Evolutionary conservation across 2,329 filamentous ascomycete species (phyloP).

Genomic region (Thelonectria discophora): DNA sequence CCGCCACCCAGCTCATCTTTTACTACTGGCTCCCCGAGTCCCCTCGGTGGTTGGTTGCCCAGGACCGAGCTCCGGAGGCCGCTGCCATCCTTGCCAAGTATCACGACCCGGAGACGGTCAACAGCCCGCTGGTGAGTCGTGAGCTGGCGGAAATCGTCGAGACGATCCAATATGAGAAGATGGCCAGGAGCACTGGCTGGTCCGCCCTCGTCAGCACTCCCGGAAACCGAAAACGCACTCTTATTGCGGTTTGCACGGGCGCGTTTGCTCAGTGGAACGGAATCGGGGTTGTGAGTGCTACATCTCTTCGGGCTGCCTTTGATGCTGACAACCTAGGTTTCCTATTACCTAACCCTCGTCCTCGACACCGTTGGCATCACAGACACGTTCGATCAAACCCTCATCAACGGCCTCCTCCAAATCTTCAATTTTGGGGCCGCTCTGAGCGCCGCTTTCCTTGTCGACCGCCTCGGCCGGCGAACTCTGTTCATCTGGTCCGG

Average conservation of each 20-base stretch:
- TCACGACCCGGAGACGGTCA: slow-evolving; percentile 51
- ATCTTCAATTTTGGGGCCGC: slow-evolving; percentile 52
- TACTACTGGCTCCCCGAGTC: slow-evolving; percentile 57
- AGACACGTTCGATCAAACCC: slow-evolving; percentile 48
- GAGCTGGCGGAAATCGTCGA: slow-evolving; percentile 53
- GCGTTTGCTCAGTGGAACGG: slow-evolving; percentile 46
- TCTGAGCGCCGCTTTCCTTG: slow-evolving; percentile 48
- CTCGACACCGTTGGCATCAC: slow-evolving; percentile 52
- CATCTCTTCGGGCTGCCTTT: neutral
- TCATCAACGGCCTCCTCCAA: slow-evolving; percentile 54
- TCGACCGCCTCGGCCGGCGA: slow-evolving; percentile 55
- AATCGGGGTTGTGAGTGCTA: slow-evolving; percentile 36
- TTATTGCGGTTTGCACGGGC: slow-evolving; percentile 39
- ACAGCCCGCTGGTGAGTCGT: slow-evolving; percentile 50
- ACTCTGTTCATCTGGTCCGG: slow-evolving; percentile 51
- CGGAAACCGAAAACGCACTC: slow-evolving; percentile 46
- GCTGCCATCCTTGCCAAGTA: slow-evolving; percentile 54
- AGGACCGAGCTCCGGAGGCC: slow-evolving; percentile 60
- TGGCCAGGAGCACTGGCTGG: slow-evolving; percentile 46
- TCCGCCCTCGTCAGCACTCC: slow-evolving; percentile 45
- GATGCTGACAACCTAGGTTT: slow-evolving; percentile 28
- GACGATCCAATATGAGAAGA: slow-evolving; percentile 43
- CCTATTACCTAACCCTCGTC: slow-evolving; percentile 52
- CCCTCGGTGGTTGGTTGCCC: slow-evolving; percentile 58
- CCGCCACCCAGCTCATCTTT: slow-evolving; percentile 48